A percentile compares a stretch with the other conserved stretches of the same genome.
phyloP scores from a whole-genome alignment of 176 grass and related monocot genomes.

The Elaeis guineensis region DNA sequence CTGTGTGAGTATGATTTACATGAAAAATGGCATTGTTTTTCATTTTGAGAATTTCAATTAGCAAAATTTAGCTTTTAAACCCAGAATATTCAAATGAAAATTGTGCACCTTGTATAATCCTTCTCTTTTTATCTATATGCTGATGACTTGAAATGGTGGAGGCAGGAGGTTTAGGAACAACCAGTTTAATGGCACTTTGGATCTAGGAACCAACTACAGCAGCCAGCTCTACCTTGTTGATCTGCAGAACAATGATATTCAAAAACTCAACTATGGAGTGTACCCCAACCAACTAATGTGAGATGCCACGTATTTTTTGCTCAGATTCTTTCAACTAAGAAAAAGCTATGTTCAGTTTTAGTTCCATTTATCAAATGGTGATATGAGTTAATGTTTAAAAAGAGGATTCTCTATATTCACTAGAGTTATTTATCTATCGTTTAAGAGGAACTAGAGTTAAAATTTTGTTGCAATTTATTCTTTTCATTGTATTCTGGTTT shows the following conservation, averaged over 20 bases:
- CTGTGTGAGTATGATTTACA: constrained; percentile 46
- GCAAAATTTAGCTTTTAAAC: too few species aligned
- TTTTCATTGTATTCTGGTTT: too few species aligned
- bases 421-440: too few species aligned
- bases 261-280: constrained; percentile 8
- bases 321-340: too few species aligned
- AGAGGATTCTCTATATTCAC: too few species aligned
- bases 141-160: not conserved
- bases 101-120: too few species aligned
- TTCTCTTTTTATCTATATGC: not conserved
- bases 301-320: not conserved
- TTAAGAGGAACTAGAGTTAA: too few species aligned
- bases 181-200: constrained; percentile 55
- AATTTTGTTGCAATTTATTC: too few species aligned
- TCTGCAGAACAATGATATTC: constrained; percentile 49
- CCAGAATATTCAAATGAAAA: too few species aligned
- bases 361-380: too few species aligned
- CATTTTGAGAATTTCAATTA: not conserved
- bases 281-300: constrained; percentile 50
- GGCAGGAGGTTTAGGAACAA: constrained; percentile 60
- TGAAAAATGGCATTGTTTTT: not conserved
- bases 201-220: constrained; percentile 32
- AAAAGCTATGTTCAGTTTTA: too few species aligned
- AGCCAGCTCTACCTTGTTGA: constrained; percentile 54
- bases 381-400: too few species aligned